A percentile compares a stretch with the other conserved stretches of the same genome.
Evolutionary conservation across 306 rosid genomes (phyloP).

Genomic region (barrel medic (Medicago truncatula)): MtrunA17r5.0-ANR NC_053049.1:40293501-40294000

Average conservation of each 20-base stretch:
- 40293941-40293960: neutral
- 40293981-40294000: neutral
- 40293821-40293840: neutral
- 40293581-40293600: too few relatives aligned
- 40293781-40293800: neutral
- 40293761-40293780: neutral
- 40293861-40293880: neutral
- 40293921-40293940: neutral
- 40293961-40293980: neutral
- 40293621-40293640: too few relatives aligned
- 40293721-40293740: neutral
- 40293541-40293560: too few relatives aligned
- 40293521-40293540: too few relatives aligned
- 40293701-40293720: too few relatives aligned
- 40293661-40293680: too few relatives aligned
- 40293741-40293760: neutral
- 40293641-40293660: too few relatives aligned
- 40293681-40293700: too few relatives aligned
- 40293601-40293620: too few relatives aligned
- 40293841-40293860: neutral
- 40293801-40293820: neutral
- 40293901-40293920: neutral
- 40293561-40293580: too few relatives aligned
- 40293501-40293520: too few relatives aligned
- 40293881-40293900: conserved; percentile 15